Conservation (phyloP, 345 rosid genomes). For the Bruguiera parviflora region DNA sequence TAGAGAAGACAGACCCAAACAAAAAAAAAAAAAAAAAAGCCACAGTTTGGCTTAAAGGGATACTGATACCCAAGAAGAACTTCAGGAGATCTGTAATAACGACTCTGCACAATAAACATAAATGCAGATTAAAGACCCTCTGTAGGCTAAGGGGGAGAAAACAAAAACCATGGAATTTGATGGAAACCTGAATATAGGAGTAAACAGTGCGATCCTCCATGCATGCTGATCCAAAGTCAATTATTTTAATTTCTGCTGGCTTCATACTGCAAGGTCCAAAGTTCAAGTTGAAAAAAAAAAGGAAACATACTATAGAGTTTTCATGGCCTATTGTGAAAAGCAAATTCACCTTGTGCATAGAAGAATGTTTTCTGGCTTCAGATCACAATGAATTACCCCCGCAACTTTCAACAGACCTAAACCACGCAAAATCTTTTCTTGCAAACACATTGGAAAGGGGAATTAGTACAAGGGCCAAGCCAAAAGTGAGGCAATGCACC, state of each 20-base stretch:
- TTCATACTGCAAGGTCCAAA: slow-evolving; percentile 52
- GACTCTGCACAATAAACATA: slow-evolving; percentile 71
- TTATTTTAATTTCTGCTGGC: slow-evolving; percentile 95
- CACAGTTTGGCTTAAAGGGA: slow-evolving; percentile 43
- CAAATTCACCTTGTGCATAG: slow-evolving; percentile 72
- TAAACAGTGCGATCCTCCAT: slow-evolving; percentile 97
- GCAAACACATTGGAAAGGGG: slow-evolving; percentile 10
- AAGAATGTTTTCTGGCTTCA: slow-evolving; percentile 98
- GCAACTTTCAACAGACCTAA: slow-evolving; percentile 91
- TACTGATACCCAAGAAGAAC: slow-evolving; percentile 98
- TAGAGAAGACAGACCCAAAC: neutral
- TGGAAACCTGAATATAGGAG: slow-evolving; percentile 91
- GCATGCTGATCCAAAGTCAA: slow-evolving; percentile 99
- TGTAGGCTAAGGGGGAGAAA: slow-evolving; percentile 18
- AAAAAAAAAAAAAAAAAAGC: slow-evolving; percentile 11
- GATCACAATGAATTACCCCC: slow-evolving; percentile 94
- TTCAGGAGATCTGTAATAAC: slow-evolving; percentile 98
- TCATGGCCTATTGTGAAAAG: slow-evolving; percentile 21
- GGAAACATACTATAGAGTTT: slow-evolving; percentile 10
- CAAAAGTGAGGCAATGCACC: slow-evolving; percentile 10
- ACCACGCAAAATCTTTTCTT: slow-evolving; percentile 81
- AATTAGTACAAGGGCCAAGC: slow-evolving; percentile 16
- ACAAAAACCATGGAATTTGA: slow-evolving; percentile 4
- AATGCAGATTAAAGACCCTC: slow-evolving; percentile 14
- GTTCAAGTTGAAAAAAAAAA: slow-evolving; percentile 14